Percentiles rank a stretch among this genome's conserved stretches.
phyloP scores from a whole-genome alignment of 2,329 filamentous ascomycete species.

The Colletotrichum siamense region DNA sequence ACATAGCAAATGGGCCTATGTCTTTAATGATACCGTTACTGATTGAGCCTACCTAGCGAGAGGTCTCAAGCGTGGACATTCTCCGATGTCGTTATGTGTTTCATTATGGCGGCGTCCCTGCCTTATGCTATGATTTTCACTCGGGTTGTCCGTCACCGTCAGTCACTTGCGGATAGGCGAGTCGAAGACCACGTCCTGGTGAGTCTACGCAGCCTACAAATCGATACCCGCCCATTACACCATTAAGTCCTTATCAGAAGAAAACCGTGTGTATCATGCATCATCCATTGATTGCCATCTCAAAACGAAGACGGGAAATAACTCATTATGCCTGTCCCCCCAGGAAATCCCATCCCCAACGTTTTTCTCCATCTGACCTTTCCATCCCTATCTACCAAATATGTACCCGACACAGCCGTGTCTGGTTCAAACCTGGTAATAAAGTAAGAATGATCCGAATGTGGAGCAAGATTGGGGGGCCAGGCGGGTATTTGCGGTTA shows the following conservation, averaged over 20 bases:
- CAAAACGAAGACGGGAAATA: slow-evolving; percentile 32
- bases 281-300: slow-evolving; percentile 33
- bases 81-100: neutral
- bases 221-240: neutral
- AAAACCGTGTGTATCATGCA: slow-evolving; percentile 17
- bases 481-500: slow-evolving; percentile 48
- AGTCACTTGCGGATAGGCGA: neutral
- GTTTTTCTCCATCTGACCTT: slow-evolving; percentile 5
- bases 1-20: neutral
- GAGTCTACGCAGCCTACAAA: neutral
- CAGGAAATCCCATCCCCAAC: slow-evolving; percentile 2
- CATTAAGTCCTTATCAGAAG: slow-evolving; percentile 17
- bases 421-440: slow-evolving; percentile 7
- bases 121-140: neutral
- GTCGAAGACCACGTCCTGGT: neutral
- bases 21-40: neutral
- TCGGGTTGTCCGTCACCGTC: neutral
- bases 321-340: slow-evolving; percentile 36
- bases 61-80: neutral
- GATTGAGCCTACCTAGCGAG: neutral
- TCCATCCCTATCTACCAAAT: neutral
- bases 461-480: slow-evolving; percentile 30
- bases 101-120: neutral
- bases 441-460: slow-evolving; percentile 25
- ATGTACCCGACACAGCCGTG: slow-evolving; percentile 11